These are phyloP conservation scores for Casuarina equisetifolia DNA, from an alignment of 306 rosid genomes.

Conservation along the genomic window DNA sequence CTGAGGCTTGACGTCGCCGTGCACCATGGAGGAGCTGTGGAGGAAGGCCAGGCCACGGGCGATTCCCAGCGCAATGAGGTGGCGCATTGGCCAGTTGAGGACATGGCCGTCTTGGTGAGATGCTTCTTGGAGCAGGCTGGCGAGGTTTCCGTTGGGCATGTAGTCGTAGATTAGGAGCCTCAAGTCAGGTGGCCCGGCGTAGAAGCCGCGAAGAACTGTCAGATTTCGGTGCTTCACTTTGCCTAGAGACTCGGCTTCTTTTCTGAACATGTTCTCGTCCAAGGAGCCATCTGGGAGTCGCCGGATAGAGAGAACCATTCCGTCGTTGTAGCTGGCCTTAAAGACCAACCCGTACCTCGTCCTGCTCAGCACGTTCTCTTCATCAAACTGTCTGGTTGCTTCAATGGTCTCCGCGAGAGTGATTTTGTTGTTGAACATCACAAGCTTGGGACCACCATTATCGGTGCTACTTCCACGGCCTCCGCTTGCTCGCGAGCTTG, in stretches of 20 bases:
- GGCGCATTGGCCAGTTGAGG: constrained; percentile 98
- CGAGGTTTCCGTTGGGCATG: constrained; percentile 98
- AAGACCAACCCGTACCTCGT: constrained; percentile 75
- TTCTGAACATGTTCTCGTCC: constrained; percentile 76
- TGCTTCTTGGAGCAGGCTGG: constrained; percentile 97
- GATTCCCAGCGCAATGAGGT: constrained; percentile 88
- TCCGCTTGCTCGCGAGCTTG: constrained; percentile 80
- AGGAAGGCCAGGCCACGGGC: constrained; percentile 91
- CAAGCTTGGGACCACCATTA: constrained; percentile 81
- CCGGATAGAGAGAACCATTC: constrained; percentile 90
- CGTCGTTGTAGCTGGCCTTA: constrained; percentile 87
- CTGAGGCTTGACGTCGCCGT: constrained; percentile 82
- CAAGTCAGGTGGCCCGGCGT: constrained; percentile 74
- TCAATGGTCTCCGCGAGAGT: constrained; percentile 86
- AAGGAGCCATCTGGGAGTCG: constrained; percentile 70
- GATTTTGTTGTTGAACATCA: constrained; percentile 83
- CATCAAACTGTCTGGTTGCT: constrained; percentile 90
- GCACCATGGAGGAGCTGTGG: constrained; percentile 72
- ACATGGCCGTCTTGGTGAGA: constrained; percentile 98
- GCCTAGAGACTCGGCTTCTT: constrained; percentile 83
- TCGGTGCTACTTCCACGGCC: constrained; percentile 79
- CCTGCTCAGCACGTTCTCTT: constrained; percentile 92
- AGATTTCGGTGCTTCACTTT: constrained; percentile 78
- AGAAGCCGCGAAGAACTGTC: constrained; percentile 91
- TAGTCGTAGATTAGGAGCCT: constrained; percentile 78